These are phyloP conservation scores for Amphicarpaea edgeworthii DNA, from an alignment of 306 rosid species.

Conservation along the genomic window DNA sequence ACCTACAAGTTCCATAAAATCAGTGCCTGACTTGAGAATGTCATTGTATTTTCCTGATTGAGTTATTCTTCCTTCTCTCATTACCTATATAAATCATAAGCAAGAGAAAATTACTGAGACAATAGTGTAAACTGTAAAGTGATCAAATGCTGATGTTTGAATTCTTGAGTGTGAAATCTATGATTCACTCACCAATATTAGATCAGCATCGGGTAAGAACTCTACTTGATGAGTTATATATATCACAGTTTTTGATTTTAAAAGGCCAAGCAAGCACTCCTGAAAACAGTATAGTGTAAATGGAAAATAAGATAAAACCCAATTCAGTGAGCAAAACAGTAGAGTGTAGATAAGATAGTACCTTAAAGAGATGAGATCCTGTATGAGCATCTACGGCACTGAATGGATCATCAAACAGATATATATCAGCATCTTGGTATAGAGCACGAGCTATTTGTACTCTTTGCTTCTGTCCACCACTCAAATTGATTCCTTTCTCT, in stretches of 20 bases:
- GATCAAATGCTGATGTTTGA: not conserved
- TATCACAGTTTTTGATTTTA: constrained; percentile 76
- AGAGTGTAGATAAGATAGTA: not conserved
- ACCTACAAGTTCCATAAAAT: constrained; percentile 83
- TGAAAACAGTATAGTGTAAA: constrained; percentile 45
- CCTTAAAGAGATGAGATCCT: no score
- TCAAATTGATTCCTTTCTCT: no score
- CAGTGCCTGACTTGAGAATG: constrained; percentile 69
- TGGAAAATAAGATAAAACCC: no score
- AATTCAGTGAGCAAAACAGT: no score
- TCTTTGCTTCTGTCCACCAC: no score
- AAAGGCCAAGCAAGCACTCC: constrained; percentile 83
- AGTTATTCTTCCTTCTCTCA: constrained; percentile 84
- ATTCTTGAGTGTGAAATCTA: not conserved
- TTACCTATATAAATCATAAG: constrained; percentile 60
- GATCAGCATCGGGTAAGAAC: constrained; percentile 84
- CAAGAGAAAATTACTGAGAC: constrained; percentile 8
- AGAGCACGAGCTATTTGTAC: no score
- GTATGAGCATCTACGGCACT: no score
- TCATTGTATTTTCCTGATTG: constrained; percentile 80
- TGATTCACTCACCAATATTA: constrained; percentile 66
- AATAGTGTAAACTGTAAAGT: constrained; percentile 1
- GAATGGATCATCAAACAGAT: no score
- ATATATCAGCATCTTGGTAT: no score
- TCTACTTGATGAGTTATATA: constrained; percentile 91